Conservation (phyloP, 495 filamentous ascomycete species). For the Neurospora hispaniola region DNA sequence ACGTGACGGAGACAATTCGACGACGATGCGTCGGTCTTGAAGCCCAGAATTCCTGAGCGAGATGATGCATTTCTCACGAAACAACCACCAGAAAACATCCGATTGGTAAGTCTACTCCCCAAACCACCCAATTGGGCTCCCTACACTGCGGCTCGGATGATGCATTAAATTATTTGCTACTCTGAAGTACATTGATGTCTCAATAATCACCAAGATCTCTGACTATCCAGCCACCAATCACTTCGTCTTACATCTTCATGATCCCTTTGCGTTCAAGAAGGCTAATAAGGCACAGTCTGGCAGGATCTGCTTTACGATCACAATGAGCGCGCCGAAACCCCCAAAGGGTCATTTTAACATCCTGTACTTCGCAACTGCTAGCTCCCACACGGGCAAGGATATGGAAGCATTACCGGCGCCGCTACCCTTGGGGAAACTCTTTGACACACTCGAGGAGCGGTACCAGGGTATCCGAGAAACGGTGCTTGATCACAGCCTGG, state of each 20-base stretch:
- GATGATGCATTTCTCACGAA: neutral
- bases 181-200: conserved; percentile 43
- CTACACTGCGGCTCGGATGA: conserved; percentile 27
- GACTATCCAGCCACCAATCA: conserved; percentile 25
- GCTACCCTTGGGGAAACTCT: conserved; percentile 54
- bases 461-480: conserved; percentile 72
- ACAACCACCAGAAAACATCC: neutral
- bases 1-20: neutral
- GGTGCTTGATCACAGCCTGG: conserved; percentile 63
- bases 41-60: neutral
- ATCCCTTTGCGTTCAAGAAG: neutral
- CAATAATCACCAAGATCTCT: conserved; percentile 53
- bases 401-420: conserved; percentile 67
- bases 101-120: conserved; percentile 9
- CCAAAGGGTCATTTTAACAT: conserved; percentile 58
- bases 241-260: conserved; percentile 2
- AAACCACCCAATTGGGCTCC: neutral
- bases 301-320: conserved; percentile 10
- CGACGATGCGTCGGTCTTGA: neutral
- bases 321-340: conserved; percentile 25
- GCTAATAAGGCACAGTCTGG: neutral
- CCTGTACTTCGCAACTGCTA: conserved; percentile 78
- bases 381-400: conserved; percentile 59
- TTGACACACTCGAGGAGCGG: conserved; percentile 56
- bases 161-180: conserved; percentile 56